Evolutionary conservation across 805 yeast genomes (phyloP).

Genomic region (Wickerhamomyces ciferrii): DNA sequence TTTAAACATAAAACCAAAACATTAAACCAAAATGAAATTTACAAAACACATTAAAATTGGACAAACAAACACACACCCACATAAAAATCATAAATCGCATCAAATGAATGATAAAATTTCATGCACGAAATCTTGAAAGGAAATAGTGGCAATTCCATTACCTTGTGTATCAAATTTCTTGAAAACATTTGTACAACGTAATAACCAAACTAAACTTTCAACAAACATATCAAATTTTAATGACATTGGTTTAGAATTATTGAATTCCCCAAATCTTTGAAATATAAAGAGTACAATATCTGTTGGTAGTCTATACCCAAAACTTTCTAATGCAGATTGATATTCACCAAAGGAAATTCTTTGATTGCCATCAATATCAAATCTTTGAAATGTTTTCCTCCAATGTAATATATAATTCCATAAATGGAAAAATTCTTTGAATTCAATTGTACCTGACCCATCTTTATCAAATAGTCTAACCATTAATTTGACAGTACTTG

Average conservation of each 20-base stretch:
- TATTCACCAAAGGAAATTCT: constrained; percentile 64
- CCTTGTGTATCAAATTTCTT: constrained; percentile 71
- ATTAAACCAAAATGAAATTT: no score
- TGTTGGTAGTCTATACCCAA: constrained; percentile 58
- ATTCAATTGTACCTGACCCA: constrained; percentile 37
- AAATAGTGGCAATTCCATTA: constrained; percentile 66
- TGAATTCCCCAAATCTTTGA: constrained; percentile 43
- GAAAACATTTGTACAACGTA: constrained; percentile 73
- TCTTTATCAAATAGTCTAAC: constrained; percentile 55
- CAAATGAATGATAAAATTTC: constrained; percentile 37
- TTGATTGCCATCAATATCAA: constrained; percentile 54
- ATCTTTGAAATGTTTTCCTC: constrained; percentile 56
- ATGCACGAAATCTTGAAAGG: constrained; percentile 61
- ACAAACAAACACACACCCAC: not conserved
- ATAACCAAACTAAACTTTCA: constrained; percentile 70
- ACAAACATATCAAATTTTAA: constrained; percentile 79
- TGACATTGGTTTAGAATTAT: constrained; percentile 26
- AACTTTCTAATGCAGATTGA: constrained; percentile 52
- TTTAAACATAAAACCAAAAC: no score
- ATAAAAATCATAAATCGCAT: not conserved
- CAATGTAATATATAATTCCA: constrained; percentile 69
- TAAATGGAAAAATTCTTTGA: constrained; percentile 59
- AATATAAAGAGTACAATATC: constrained; percentile 54
- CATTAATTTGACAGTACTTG: constrained; percentile 57
- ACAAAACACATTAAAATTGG: no score